Evolutionary conservation across 306 rosid genomes (phyloP), one percentile per base, ranked within the genome.

Genomic region (Trifolium subterraneum): DNA sequence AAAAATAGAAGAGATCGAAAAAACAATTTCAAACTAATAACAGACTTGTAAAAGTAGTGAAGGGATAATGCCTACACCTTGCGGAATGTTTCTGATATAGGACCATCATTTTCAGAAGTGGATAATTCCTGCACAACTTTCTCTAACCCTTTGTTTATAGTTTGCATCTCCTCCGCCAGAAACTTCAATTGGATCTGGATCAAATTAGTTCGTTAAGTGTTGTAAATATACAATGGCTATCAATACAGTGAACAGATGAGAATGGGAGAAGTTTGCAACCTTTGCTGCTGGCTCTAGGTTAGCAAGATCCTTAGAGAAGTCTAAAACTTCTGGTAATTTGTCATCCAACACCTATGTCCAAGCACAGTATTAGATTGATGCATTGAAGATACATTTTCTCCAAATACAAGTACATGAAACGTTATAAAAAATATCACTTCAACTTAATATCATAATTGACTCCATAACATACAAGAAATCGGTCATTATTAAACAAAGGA

Each of bases 141-240:
- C 91, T 93, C 98, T 83, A 93, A 82, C 72, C 98, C 98, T 83
- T 90, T 93, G 89, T 89, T 88, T 78, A 93, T 70, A 58, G 96
- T 88, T 85, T 90, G 98, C 98, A 93, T 93, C 87, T 93, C 98
- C 83, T 93, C 98, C 4, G 95, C 98, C 89, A 93, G 77, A 82
- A 83, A 56, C 83, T 90, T 90, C 80, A 93, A 20, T 86, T 90
- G 98, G 85, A 90, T 80, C 98, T 93, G 84, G 59, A 58, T 36
- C 29, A 67, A 84, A 79, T 42, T 64, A 68, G 68, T 76, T 5
- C 19, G 63, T 69, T 68, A 63, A 74, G 82, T 81, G 50, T 31
- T 62, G 27, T 16, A 74, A 65, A 77, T 59, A 50, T 33, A 35
- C 12, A 68, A 63, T 11, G 14, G 7, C 63, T 22, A 72, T 65